Evolutionary conservation across 345 rosid genomes (phyloP).

Genomic region (Salix dunnii): DNA sequence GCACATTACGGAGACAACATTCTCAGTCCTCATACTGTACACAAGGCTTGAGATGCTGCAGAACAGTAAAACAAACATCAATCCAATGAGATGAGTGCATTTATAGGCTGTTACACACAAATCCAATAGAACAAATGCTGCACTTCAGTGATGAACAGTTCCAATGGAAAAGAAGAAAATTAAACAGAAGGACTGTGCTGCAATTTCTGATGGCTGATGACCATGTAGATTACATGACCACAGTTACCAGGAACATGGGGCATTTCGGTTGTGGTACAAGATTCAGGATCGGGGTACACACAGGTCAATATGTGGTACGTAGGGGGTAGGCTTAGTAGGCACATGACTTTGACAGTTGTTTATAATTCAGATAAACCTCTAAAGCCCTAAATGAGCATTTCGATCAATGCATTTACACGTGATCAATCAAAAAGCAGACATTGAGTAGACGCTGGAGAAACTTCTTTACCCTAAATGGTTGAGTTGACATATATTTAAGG

Average conservation of each 20-base stretch:
- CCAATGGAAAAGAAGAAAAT: not conserved
- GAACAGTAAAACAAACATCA: conserved; percentile 3
- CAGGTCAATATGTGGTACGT: too few relatives aligned
- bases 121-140: not conserved
- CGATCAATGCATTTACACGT: not conserved
- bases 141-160: not conserved
- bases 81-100: not conserved
- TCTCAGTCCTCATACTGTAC: conserved; percentile 66
- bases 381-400: not conserved
- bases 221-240: not conserved
- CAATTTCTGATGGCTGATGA: not conserved
- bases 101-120: not conserved
- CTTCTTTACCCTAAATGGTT: not conserved
- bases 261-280: not conserved
- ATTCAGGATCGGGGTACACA: not conserved
- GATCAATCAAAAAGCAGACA: not conserved
- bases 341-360: not conserved
- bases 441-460: not conserved
- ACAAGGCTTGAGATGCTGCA: conserved; percentile 63
- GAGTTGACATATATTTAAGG: not conserved
- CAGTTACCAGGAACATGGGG: too few relatives aligned
- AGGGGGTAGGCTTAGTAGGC: not conserved
- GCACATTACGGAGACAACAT: conserved; percentile 61
- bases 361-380: not conserved
- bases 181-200: not conserved